Evolutionary conservation across 805 yeast genomes (phyloP).

Genomic region (Metschnikowia noctiluminum): DNA sequence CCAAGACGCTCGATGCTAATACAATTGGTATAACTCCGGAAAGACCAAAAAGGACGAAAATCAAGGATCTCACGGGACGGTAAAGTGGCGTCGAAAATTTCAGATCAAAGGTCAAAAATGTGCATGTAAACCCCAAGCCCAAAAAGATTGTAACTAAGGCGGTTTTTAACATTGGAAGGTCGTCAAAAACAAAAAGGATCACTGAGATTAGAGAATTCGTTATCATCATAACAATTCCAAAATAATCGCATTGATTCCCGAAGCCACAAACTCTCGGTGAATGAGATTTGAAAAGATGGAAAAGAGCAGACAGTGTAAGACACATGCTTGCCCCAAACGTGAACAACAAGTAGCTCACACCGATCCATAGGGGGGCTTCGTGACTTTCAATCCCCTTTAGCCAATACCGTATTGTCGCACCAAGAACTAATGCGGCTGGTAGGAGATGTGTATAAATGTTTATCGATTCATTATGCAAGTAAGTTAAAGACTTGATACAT

Average conservation of each 20-base stretch:
- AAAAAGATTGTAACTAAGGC: constrained; percentile 47
- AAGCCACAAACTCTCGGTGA: constrained; percentile 49
- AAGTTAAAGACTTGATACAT: constrained; percentile 49
- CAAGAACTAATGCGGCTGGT: constrained; percentile 34
- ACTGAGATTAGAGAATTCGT: constrained; percentile 37
- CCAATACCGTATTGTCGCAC: neutral
- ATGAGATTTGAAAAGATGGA: constrained; percentile 67
- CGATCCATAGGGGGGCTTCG: constrained; percentile 33
- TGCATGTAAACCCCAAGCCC: constrained; percentile 58
- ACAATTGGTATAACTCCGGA: constrained; percentile 71
- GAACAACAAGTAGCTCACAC: constrained; percentile 50
- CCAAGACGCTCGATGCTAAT: constrained; percentile 49
- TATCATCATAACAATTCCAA: constrained; percentile 69
- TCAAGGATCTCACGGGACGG: constrained; percentile 71
- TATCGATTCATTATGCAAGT: constrained; percentile 67
- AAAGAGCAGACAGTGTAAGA: constrained; percentile 59
- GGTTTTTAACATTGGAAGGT: constrained; percentile 33
- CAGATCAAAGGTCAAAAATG: constrained; percentile 59
- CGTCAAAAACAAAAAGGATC: constrained; percentile 42
- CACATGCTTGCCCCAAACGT: constrained; percentile 58
- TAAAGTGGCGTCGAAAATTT: constrained; percentile 66
- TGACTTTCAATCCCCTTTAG: neutral
- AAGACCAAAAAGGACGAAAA: constrained; percentile 79
- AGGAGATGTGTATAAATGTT: constrained; percentile 67
- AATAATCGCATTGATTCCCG: constrained; percentile 71